Conservation (phyloP, 2,329 filamentous ascomycete genomes). For the Calonectria multiphialidica region DNA sequence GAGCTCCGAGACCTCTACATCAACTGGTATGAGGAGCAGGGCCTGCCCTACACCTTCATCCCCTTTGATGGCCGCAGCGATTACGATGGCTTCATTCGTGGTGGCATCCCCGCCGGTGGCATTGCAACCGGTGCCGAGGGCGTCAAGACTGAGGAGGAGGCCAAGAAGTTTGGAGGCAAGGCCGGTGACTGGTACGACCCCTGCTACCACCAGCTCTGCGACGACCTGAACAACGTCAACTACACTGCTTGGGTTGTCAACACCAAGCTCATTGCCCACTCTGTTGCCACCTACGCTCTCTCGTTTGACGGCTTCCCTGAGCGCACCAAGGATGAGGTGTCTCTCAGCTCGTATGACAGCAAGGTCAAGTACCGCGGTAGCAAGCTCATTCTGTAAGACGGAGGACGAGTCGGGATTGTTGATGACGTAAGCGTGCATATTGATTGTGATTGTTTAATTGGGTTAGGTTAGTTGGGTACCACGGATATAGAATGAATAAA, state of each 20-base stretch:
- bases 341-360: conserved; percentile 47
- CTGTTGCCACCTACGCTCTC: conserved; percentile 76
- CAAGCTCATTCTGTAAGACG: conserved; percentile 58
- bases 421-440: background rate
- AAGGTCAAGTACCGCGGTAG: conserved; percentile 62
- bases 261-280: conserved; percentile 77
- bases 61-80: conserved; percentile 85
- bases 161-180: conserved; percentile 76
- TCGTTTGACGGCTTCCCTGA: conserved; percentile 76
- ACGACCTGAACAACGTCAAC: conserved; percentile 69
- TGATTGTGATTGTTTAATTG: too few species aligned
- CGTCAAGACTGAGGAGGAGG: conserved; percentile 78
- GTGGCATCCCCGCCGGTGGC: conserved; percentile 80
- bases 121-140: conserved; percentile 84
- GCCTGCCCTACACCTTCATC: conserved; percentile 76
- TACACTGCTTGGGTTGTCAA: conserved; percentile 71
- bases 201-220: conserved; percentile 73
- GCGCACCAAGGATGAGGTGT: conserved; percentile 53
- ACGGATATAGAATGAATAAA: conserved; percentile 7
- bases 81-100: conserved; percentile 81
- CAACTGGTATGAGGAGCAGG: conserved; percentile 73
- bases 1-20: conserved; percentile 77
- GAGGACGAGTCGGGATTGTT: too few species aligned
- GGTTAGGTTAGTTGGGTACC: background rate
- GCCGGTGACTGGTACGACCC: conserved; percentile 71